A percentile compares a stretch with the other conserved stretches of the same genome.
Conservation (phyloP, 179 eudicot genomes). For the Spinacia oleracea region DNA sequence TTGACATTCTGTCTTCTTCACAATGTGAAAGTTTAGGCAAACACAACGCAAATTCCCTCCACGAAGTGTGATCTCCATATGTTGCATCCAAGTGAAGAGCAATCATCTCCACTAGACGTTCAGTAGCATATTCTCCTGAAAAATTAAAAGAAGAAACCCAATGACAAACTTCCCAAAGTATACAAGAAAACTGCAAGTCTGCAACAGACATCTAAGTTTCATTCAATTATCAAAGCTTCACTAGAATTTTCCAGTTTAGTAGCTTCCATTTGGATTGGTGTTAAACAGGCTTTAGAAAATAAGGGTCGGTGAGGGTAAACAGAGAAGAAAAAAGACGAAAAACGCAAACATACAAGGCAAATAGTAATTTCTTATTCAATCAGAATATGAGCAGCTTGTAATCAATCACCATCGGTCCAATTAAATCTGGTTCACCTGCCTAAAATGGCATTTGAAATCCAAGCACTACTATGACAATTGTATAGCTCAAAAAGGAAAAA, state of each 20-base stretch:
- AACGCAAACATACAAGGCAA: not conserved
- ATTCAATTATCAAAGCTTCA: not conserved
- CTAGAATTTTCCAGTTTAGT: not conserved
- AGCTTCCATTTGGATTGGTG: not conserved
- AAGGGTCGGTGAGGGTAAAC: not conserved
- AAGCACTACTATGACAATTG: not conserved
- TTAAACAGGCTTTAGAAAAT: not conserved
- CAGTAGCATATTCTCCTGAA: slow-evolving; percentile 65
- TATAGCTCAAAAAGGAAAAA: not conserved
- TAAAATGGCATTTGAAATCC: not conserved
- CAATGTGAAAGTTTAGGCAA: slow-evolving; percentile 49
- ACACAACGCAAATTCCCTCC: slow-evolving; percentile 76
- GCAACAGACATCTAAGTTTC: not conserved
- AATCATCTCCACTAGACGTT: slow-evolving; percentile 66
- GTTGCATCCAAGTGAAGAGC: slow-evolving; percentile 79
- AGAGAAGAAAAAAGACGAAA: not conserved
- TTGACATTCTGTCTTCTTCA: slow-evolving; percentile 68
- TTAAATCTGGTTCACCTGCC: not conserved
- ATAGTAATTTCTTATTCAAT: not conserved
- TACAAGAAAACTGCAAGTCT: slow-evolving; percentile 1
- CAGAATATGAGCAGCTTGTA: not conserved
- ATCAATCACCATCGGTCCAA: not conserved
- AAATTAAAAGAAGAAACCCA: not conserved
- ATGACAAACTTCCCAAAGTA: not conserved
- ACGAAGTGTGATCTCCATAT: slow-evolving; percentile 43